Evolutionary conservation across 192 early-diverging fungal genomes (phyloP), one percentile per base, ranked within the genome.

Genomic region (Podila horticola): DNA sequence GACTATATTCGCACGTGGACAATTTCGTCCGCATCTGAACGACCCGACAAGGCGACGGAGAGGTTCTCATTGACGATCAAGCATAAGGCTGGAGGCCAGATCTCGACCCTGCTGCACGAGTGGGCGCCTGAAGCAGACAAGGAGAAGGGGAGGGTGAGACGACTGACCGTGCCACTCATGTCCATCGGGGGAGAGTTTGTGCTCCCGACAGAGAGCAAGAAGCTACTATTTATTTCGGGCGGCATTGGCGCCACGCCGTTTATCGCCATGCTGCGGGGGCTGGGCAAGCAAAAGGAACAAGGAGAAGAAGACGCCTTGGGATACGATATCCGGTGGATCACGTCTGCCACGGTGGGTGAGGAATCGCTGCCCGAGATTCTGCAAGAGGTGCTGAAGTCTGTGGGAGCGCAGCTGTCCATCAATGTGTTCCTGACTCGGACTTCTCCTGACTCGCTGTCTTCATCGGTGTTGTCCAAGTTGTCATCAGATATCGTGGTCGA

Each of bases 1-100:
- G 76, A 79, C 49, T 79, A 68, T 51, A 72, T 79, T 34, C 76
- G 76, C 1, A 79, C 76, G 0, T 79, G 76, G 76, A 79, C 76
- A 5, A 61, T 61, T 19, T 61, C 59, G 1, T 61, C 59, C 6
- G 59, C 59, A 31, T 9, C 59, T 13, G 30, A 61, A 1, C 19
- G 4, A 22, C n/a, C 7, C 9, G 52, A 9, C 22, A 55, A 55
- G 3, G 17, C 19, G 22, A 24, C 41, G 8, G 41, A 55, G 6
- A 17, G 5, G n/a, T 55, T 55, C 17, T 12, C 12, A 4, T 17
- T 55, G 52, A 55, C 76, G 3, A 72, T 79, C 76, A 79, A 79
- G 26, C 48, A 68, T 0, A 79, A 79, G 34, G 49, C 59, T 13
- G 76, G 76, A 5, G 76, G 76, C 0, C n/a, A 24, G 5, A 62